Evolutionary conservation across 148 eudicot species (phyloP), one percentile per base, ranked within the genome.

Genomic region (Chenopodium berlandieri): DNA sequence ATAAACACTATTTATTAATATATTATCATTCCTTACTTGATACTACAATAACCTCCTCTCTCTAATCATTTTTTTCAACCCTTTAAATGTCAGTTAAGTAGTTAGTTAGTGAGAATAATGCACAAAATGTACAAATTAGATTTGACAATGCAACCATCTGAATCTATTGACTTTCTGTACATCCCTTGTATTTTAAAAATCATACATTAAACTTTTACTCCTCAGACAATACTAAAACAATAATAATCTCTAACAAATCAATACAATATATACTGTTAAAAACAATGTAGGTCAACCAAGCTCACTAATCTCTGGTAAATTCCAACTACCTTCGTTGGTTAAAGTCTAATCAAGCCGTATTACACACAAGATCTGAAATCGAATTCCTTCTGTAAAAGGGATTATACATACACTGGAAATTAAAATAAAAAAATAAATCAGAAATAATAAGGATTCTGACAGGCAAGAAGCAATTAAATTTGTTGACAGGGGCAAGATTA

Each of bases 231-330:
- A 37, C 44, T 37, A 37, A 7, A 37, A 37, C 7, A 37, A 37
- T 37, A 37, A 5, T 37, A 37, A 37, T 37, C 44, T 37, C 7
- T 37, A 37, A 37, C 44, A 37, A 5, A 37, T 37, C 44, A 37
- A 5, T 16, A 56, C 62, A 14, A 56, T 56, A 3, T 17, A 56
- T 17, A 56, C 17, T 48, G 0, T 48, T 48, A 14, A 56, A 56
- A 56, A 56, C 19, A 56, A 72, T 44, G 75, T 72, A 72, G 75
- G 75, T 72, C 54, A 72, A 46, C 75, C 30, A 72, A 72, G 75
- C 30, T 9, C 46, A 40, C 54, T 72, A 72, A 14, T 56, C 4
- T 19, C 31, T 8, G 6, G 30, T 37, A 37, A 5, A 37, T 37
- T 3, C 37, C 37, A 34, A 34, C 37, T 34, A 34, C 37, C 37